Conservation (phyloP, 2,329 filamentous ascomycete genomes). For the Penicillium sp. region DNA sequence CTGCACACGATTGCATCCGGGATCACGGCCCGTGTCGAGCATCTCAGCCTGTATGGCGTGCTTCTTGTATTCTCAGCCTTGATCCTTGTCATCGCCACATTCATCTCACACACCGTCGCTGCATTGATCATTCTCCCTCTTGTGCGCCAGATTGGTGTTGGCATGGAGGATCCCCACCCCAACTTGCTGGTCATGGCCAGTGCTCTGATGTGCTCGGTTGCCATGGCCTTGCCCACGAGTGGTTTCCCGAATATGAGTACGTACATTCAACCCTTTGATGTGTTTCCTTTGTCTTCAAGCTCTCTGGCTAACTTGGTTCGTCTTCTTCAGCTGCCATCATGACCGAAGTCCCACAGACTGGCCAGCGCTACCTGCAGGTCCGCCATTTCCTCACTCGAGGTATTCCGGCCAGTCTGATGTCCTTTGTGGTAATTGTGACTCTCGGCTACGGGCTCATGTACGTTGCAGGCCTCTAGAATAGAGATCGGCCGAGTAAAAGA, state of each 20-base stretch:
- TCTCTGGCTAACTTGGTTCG: conserved; percentile 1
- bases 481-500: too few relatives aligned
- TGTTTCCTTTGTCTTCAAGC: conserved; percentile 8
- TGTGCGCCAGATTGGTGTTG: conserved; percentile 75
- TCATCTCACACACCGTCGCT: conserved; percentile 95
- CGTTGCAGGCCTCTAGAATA: conserved; percentile 55
- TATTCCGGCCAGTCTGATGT: conserved; percentile 76
- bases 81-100: conserved; percentile 89
- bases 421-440: conserved; percentile 75
- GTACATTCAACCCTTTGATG: conserved; percentile 36
- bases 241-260: conserved; percentile 99
- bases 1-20: conserved; percentile 76
- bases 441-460: conserved; percentile 89
- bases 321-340: conserved; percentile 77
- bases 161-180: conserved; percentile 84
- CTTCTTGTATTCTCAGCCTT: conserved; percentile 77
- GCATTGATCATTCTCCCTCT: conserved; percentile 91
- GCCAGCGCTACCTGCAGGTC: conserved; percentile 84
- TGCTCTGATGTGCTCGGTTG: conserved; percentile 94
- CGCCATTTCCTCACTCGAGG: conserved; percentile 94
- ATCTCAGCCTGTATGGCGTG: conserved; percentile 77
- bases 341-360: conserved; percentile 92
- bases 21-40: conserved; percentile 69
- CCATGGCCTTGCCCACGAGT: conserved; percentile 91
- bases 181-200: conserved; percentile 93